phyloP scores from a whole-genome alignment of 1,284 basidiomycete genomes.

The Microbotryomycetes sp. region DNA sequence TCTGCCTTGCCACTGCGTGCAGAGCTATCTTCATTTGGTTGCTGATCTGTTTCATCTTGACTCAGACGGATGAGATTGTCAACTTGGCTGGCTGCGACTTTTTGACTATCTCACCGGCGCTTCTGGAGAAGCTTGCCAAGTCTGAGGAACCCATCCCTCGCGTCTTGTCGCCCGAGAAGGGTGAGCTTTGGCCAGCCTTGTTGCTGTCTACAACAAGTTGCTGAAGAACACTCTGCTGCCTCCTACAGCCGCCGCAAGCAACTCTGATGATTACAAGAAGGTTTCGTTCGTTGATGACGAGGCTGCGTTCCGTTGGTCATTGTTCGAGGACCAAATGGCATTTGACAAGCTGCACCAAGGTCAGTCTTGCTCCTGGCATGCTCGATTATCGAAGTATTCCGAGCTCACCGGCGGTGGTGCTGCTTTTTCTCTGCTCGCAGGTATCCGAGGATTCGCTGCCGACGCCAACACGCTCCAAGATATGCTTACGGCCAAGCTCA shows the following conservation, averaged over 20 bases:
- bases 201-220: no score
- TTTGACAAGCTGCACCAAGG: constrained; percentile 94
- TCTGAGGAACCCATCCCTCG: constrained; percentile 69
- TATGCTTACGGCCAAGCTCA: constrained; percentile 71
- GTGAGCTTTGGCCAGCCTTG: constrained; percentile 47
- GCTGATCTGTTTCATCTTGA: neutral
- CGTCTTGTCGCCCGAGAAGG: constrained; percentile 65
- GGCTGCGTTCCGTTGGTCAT: constrained; percentile 87
- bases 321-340: constrained; percentile 88
- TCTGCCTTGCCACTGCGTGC: no score
- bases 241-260: constrained; percentile 44
- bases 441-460: constrained; percentile 77
- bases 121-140: constrained; percentile 88
- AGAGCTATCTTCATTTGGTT: no score
- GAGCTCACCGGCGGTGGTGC: neutral
- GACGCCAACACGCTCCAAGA: constrained; percentile 85
- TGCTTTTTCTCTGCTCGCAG: neutral
- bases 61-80: constrained; percentile 83
- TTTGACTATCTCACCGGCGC: constrained; percentile 84
- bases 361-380: constrained; percentile 46
- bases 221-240: no score
- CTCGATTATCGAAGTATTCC: neutral
- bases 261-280: constrained; percentile 63
- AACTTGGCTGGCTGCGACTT: constrained; percentile 93
- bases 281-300: constrained; percentile 86